Conservation (phyloP, 2,329 filamentous ascomycete genomes). For the Metarhizium guizhouense region DNA sequence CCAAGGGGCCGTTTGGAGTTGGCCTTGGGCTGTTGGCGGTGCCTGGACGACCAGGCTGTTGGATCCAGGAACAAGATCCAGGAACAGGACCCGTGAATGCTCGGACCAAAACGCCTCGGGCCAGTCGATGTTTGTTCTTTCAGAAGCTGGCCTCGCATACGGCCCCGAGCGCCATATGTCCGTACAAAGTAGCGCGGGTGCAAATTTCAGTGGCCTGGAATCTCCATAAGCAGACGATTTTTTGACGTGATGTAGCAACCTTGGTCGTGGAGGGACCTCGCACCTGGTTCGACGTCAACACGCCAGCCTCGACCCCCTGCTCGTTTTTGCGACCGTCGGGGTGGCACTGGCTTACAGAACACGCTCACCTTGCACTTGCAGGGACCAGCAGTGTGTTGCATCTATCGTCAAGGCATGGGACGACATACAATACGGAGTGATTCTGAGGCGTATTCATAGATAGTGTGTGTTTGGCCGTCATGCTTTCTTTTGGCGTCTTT, state of each 20-base stretch:
- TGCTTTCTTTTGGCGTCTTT: not conserved
- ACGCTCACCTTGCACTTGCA: not conserved
- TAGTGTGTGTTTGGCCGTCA: not conserved
- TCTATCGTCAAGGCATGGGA: not conserved
- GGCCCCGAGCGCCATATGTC: no score
- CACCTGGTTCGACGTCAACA: not conserved
- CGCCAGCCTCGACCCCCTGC: slow-evolving; percentile 1
- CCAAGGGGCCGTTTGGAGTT: not conserved
- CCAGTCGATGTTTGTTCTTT: not conserved
- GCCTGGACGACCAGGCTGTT: not conserved
- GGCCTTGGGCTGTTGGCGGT: not conserved
- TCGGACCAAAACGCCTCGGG: not conserved
- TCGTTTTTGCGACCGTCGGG: not conserved
- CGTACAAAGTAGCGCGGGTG: not conserved
- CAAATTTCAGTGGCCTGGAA: not conserved
- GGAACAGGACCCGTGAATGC: not conserved
- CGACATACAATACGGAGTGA: not conserved
- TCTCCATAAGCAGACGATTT: not conserved
- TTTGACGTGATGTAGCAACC: not conserved
- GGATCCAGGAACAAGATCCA: not conserved
- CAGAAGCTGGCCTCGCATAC: no score
- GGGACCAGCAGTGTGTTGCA: no score
- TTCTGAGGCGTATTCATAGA: not conserved
- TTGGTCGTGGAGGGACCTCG: not conserved
- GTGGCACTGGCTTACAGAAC: not conserved